Percentiles rank a stretch among this genome's conserved stretches.
These are phyloP conservation scores for Cucumis cinereus DNA, from an alignment of 306 rosid species.

Conservation along the genomic window DNA sequence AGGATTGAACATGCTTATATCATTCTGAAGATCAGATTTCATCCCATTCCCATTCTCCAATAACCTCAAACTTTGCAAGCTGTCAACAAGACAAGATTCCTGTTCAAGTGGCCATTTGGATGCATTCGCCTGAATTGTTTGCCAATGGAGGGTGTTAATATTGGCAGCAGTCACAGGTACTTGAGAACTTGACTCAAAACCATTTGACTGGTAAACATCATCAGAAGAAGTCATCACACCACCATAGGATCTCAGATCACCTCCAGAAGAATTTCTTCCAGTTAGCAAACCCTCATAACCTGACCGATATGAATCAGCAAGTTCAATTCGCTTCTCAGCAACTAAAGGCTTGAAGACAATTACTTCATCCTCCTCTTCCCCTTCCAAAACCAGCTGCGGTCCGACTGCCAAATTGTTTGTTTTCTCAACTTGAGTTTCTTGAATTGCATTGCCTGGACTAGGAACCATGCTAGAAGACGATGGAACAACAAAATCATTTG, in stretches of 20 bases:
- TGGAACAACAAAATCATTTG: slow-evolving; percentile 28
- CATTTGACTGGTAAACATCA: slow-evolving; percentile 24
- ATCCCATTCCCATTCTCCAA: slow-evolving; percentile 49
- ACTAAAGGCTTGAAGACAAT: slow-evolving; percentile 81
- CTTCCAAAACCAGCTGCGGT: slow-evolving; percentile 36
- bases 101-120: slow-evolving; percentile 40
- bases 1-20: slow-evolving; percentile 17
- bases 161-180: slow-evolving; percentile 29
- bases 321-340: slow-evolving; percentile 54
- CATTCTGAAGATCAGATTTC: slow-evolving; percentile 38
- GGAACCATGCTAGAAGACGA: slow-evolving; percentile 22
- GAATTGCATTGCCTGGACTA: slow-evolving; percentile 19
- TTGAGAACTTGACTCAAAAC: slow-evolving; percentile 22
- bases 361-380: slow-evolving; percentile 87
- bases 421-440: slow-evolving; percentile 31
- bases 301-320: slow-evolving; percentile 20
- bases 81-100: slow-evolving; percentile 38
- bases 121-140: slow-evolving; percentile 38
- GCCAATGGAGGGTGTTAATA: slow-evolving; percentile 35
- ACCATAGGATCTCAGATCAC: slow-evolving; percentile 23
- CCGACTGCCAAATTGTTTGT: slow-evolving; percentile 20
- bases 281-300: slow-evolving; percentile 28
- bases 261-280: slow-evolving; percentile 26
- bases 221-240: slow-evolving; percentile 18
- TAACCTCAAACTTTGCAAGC: slow-evolving; percentile 48